These are phyloP conservation scores for Metschnikowia shivogae DNA, from an alignment of 805 yeast species.

Conservation along the genomic window DNA sequence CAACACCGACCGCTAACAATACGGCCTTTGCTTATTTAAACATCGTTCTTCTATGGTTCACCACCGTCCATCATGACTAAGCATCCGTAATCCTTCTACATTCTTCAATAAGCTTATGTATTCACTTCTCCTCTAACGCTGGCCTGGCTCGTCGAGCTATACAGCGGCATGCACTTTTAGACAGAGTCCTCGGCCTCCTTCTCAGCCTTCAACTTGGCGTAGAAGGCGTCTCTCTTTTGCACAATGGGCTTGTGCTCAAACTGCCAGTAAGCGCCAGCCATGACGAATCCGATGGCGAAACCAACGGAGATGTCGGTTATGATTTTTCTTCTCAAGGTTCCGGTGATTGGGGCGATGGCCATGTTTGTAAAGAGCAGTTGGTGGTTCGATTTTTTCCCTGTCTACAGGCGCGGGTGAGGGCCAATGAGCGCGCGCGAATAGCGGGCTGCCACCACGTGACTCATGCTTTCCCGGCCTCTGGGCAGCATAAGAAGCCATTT, in stretches of 20 bases:
- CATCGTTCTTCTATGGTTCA: no score
- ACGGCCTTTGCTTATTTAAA: no score
- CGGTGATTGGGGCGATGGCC: conserved; percentile 85
- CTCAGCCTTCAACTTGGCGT: conserved; percentile 71
- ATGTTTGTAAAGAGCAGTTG: conserved; percentile 26
- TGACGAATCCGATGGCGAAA: conserved; percentile 51
- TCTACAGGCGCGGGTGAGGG: conserved; percentile 9
- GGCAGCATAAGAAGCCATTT: no score
- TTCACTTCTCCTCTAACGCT: neutral
- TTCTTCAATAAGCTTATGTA: no score
- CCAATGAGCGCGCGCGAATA: conserved; percentile 14
- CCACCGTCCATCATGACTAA: neutral
- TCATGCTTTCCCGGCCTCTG: no score
- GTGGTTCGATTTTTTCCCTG: conserved; percentile 2
- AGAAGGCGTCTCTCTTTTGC: conserved; percentile 78
- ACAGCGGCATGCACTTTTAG: conserved; percentile 3
- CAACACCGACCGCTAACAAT: no score
- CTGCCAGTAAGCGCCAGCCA: conserved; percentile 77
- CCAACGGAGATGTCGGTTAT: conserved; percentile 75
- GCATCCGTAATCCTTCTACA: no score
- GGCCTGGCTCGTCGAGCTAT: neutral
- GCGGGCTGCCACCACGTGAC: conserved; percentile 1
- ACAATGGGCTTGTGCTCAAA: conserved; percentile 75
- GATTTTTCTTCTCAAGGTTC: conserved; percentile 76
- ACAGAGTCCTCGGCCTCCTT: conserved; percentile 55